phyloP scores from a whole-genome alignment of 2,329 filamentous ascomycete species.

The Apiospora saccharicola region DNA sequence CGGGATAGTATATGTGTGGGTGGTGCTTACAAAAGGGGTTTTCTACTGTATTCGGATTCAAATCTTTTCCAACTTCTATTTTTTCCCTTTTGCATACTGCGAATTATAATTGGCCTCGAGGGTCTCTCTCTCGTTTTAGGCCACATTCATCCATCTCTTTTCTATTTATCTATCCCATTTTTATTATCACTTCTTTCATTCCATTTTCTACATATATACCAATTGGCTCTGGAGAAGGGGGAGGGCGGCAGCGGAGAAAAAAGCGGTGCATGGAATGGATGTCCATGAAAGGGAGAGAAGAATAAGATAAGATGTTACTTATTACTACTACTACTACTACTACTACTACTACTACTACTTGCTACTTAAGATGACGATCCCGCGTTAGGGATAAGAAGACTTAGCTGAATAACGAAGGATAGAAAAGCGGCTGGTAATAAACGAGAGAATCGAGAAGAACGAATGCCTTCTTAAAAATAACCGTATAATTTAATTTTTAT shows the following conservation, averaged over 20 bases:
- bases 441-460: not conserved
- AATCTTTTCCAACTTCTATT: not conserved
- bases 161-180: not conserved
- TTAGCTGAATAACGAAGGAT: not conserved
- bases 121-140: not conserved
- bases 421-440: not conserved
- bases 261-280: not conserved
- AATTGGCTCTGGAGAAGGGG: too few relatives aligned
- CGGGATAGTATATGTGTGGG: slow-evolving; percentile 2
- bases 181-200: not conserved
- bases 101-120: slow-evolving; percentile 11
- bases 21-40: not conserved
- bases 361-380: not conserved
- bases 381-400: not conserved
- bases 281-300: not conserved
- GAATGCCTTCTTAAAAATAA: not conserved
- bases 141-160: not conserved
- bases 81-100: not conserved
- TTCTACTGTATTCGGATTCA: not conserved
- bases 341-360: not conserved
- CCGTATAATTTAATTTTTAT: not conserved
- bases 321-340: not conserved
- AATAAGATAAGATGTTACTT: not conserved
- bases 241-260: not conserved
- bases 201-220: not conserved